These are phyloP conservation scores for Lavandula angustifolia DNA, from an alignment of 257 asterid species.

Conservation along the genomic window DNA sequence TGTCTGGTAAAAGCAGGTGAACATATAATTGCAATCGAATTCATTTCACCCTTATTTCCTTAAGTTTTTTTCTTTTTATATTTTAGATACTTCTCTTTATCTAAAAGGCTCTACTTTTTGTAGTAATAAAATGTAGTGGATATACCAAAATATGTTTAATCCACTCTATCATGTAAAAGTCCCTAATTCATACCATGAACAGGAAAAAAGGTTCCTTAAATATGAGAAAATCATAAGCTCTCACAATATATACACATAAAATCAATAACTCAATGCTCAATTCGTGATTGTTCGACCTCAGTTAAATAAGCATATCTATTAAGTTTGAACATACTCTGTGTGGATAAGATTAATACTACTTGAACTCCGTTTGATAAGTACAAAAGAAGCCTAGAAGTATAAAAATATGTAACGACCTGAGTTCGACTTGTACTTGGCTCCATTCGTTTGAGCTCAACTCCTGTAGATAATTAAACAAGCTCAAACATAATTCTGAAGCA, in stretches of 20 bases:
- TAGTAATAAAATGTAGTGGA: background rate
- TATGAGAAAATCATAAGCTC: background rate
- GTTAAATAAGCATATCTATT: too few species aligned
- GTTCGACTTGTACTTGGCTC: too few species aligned
- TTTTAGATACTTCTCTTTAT: background rate
- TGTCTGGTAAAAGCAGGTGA: slow-evolving; percentile 93
- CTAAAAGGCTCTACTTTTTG: background rate
- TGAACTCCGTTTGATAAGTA: too few species aligned
- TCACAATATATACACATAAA: background rate
- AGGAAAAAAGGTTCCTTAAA: background rate
- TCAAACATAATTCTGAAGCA: too few species aligned
- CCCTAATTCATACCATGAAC: background rate
- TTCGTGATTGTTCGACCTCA: too few species aligned
- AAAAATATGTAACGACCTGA: too few species aligned
- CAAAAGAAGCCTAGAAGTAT: too few species aligned
- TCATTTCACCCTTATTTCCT: slow-evolving; percentile 8
- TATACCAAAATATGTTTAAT: background rate
- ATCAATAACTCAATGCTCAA: too few species aligned
- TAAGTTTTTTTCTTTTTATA: slow-evolving; percentile 5
- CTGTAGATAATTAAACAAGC: too few species aligned
- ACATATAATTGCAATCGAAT: slow-evolving; percentile 13
- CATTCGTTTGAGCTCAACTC: too few species aligned
- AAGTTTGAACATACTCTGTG: too few species aligned
- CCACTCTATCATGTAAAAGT: slow-evolving; percentile 5
- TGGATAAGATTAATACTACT: too few species aligned